These are phyloP conservation scores for Cladochytrium replicatum DNA, from an alignment of 192 early-diverging fungal genomes.

Conservation along the genomic window DNA sequence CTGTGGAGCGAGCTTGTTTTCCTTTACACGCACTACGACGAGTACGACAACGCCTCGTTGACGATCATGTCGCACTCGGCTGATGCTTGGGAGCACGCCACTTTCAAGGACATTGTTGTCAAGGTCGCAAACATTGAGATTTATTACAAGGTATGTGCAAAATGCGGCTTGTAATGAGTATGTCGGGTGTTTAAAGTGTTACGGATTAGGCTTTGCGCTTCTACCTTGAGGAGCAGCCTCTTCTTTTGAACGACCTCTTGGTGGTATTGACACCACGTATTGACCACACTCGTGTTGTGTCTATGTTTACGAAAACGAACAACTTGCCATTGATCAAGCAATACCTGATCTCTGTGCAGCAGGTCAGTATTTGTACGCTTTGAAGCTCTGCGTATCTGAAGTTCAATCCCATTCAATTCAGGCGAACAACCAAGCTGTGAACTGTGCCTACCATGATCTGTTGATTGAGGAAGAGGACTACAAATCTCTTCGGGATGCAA, in stretches of 20 bases:
- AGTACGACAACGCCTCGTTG: constrained; percentile 94
- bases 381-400: background rate
- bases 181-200: constrained; percentile 10
- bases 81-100: constrained; percentile 92
- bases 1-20: constrained; percentile 97
- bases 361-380: constrained; percentile 22
- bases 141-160: constrained; percentile 73
- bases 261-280: constrained; percentile 78
- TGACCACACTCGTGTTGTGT: constrained; percentile 94
- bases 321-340: constrained; percentile 95
- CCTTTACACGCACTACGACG: constrained; percentile 97
- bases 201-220: constrained; percentile 65
- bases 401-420: constrained; percentile 9
- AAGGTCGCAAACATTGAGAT: constrained; percentile 97
- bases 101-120: constrained; percentile 94
- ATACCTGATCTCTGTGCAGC: constrained; percentile 91
- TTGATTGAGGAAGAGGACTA: constrained; percentile 98
- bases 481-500: constrained; percentile 83
- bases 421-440: constrained; percentile 90
- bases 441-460: constrained; percentile 90
- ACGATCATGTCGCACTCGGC: constrained; percentile 93
- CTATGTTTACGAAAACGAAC: constrained; percentile 96
- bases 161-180: background rate
- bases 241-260: constrained; percentile 87
- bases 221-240: constrained; percentile 92